Evolutionary conservation across 2,329 filamentous ascomycete genomes (phyloP), one percentile per base, ranked within the genome.

Genomic region (Cladophialophora chaetospira): DNA sequence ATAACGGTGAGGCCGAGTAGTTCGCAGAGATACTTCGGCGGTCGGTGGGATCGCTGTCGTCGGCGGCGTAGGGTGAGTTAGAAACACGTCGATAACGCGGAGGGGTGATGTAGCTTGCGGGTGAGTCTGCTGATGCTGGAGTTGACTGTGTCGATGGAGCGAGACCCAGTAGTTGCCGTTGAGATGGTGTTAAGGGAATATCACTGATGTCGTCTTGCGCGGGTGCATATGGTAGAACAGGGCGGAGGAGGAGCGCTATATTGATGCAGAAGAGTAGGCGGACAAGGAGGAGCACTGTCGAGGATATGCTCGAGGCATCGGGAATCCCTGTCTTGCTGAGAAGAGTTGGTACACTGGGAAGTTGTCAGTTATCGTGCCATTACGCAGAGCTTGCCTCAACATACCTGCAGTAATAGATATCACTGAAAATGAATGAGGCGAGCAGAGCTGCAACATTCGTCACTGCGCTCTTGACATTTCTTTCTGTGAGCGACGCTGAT

Each of bases 181-280:
- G 94, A 10, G 86, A 85, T n/a, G 89, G 87, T 0, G 93, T 97
- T 64, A 99, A 82, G 60, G 93, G 86, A 48, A 99, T 96, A 71
- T 99, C 94, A 72, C 86, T 79, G 62, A 97, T 82, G 61, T 91
- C 82, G 72, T 97, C 94, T 65, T 80, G 80, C 40, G 82, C 79
- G 62, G 86, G 83, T 67, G 91, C 73, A 42, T 63, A 65, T 3
- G 63, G 64, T 25, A 66, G 48, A 10, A 96, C 81, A 2, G 93
- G 94, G 43, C 85, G 77, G 55, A 89, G 76, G 33, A 91, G 88
- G 53, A 86, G 67, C 61, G 77, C 70, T 51, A 96, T 88, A 73
- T 96, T 96, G 69, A 86, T 70, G 52, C 87, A 63, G 2, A 88
- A 83, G 67, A 87, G 72, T 46, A 88, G 64, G 2, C 87, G 85